Evolutionary conservation across 2,329 filamentous ascomycete genomes (phyloP), one percentile per base, ranked within the genome.

Genomic region (Paecilomyces niveus): DNA sequence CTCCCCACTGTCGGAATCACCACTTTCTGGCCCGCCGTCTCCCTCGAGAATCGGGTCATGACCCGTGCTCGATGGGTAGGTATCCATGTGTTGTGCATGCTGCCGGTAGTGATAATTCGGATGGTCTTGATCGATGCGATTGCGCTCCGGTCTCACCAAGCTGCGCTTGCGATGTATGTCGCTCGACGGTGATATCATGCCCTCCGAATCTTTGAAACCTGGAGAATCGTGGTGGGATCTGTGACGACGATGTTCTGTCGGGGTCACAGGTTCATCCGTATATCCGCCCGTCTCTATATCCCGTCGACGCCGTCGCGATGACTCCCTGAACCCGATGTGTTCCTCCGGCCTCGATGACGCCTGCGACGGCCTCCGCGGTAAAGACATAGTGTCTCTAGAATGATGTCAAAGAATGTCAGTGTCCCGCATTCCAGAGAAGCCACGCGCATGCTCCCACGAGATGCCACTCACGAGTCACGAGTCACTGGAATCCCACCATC

Each of bases 91-190:
- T 67, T 92, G 89, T 9, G 95, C 92, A 83, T 96, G 92, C 72
- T 96, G 89, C 65, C 91, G 87, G 75, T 99, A 99, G 76, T 97
- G 85, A 71, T 97, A 99, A 73, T 97, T 95, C 13, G 92, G 92
- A 72, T 97, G 92, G 66, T 92, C 89, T 63, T 83, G 86, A 66
- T 92, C 89, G 65, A 96, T 90, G 65, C 89, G 85, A 68, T 89
- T 89, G 64, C 94, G 85, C 76, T 99, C 94, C 0, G 94, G 94
- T 61, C 89, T 84, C 70, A 99, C 87, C 63, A 99, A 80, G 73
- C 90, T 97, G 72, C 89, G 86, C 76, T 97, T 97, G 66, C 92
- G 86, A 61, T 76, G 15, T n/a, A 45, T 21, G n/a, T 45, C 39
- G n/a, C 13, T 5, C 6, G 39, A 73, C 58, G 39, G 45, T 4